Base-by-base conservation (phyloP, 208 protist species). In the Trypanosoma scelopori region DNA sequence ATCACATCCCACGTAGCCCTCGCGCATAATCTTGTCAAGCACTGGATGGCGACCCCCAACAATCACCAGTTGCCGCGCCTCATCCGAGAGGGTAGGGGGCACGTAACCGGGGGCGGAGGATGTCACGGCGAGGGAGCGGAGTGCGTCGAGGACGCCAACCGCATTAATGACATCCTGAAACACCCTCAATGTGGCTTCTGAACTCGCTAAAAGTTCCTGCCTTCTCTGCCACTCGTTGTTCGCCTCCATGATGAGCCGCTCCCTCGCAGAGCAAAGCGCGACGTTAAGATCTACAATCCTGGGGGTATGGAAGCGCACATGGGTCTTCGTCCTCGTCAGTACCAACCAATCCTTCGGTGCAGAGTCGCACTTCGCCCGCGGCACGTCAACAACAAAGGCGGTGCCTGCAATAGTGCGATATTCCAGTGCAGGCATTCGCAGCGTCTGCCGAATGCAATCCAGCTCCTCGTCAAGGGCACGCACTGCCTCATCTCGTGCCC, bases 291-390 rank as follows among this genome's bases (percentile, higher is more conserved):
- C 68, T 5, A 84, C 55, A 58, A 93, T 82, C 15, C 53, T 56
- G 15, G 81, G 74, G 0, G 90, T 93, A 75, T 92, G 87, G 63
- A 81, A 93, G 16, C 90, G 87, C 51, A 96, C 87, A 65, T 93
- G 79, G 23, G 74, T 84, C 62, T 88, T 86, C 4, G 84, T 96
- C 65, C 87, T 81, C 15, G 85, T 76, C 43, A 92, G 68, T 51
- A 96, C 90, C 9, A 80, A 51, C 87, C 90, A 96, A 39, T 79
- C 71, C 22, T 63, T 55, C 22, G 81, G 83, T n/a, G 73, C 85
- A 50, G 58, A 75, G 41, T 64, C 55, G 50, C 71, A 74, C 58
- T 87, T 87, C 20, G 57, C 71, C 12, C 56, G 66, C 7, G 87
- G 87, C 7, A 96, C 71, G 55, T 96, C 90, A 9, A 96, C 30